Evolutionary conservation across 2,329 filamentous ascomycete genomes (phyloP), one percentile per base, ranked within the genome.

Genomic region (Colletotrichum liaoningense): DNA sequence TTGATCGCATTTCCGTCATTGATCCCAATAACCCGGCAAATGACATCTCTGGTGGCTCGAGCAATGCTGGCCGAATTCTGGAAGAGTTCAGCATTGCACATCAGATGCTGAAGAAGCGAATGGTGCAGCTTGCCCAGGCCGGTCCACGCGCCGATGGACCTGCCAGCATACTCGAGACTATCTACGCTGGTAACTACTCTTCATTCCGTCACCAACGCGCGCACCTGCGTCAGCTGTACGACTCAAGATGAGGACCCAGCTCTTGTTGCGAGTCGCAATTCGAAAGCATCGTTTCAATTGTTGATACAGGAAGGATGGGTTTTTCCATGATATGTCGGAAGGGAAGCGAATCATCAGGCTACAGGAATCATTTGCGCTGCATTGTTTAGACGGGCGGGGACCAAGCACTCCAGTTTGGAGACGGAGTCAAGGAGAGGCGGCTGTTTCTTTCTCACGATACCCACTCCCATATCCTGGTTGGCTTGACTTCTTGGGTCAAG

Each of bases 31-130:
- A 94, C 72, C 81, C 90, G 0, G 85, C 88, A 30, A 98, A 98
- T 80, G 97, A 99, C 79, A 97, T 99, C 30, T 93, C 97, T 0
- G 95, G 95, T 11, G 95, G 95, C 11, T 97, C 95, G 0, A 88
- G 86, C 58, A 93, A 94, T 76, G 94, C 93, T 8, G 76, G 82
- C 0, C 85, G 89, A 9, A 93, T 98, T 62, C 85, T 94, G 76
- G 80, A 86, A n/a, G 86, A 88, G 14, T 98, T 99, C 81, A 85
- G 88, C 1, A 84, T 91, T 2, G 93, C 94, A 0, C 89, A 91
- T 78, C 78, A 85, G 11, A 80, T 81, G 2, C 83, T 97, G 19
- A 85, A 87, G 59, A 81, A 88, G 4, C 88, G 89, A 38, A 91
- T 96, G 87, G 79, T 78, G 12, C 80, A 88, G 5, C 79, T 93